phyloP scores from a whole-genome alignment of 1,284 basidiomycete species.

The Ceratobasidium sp. region DNA sequence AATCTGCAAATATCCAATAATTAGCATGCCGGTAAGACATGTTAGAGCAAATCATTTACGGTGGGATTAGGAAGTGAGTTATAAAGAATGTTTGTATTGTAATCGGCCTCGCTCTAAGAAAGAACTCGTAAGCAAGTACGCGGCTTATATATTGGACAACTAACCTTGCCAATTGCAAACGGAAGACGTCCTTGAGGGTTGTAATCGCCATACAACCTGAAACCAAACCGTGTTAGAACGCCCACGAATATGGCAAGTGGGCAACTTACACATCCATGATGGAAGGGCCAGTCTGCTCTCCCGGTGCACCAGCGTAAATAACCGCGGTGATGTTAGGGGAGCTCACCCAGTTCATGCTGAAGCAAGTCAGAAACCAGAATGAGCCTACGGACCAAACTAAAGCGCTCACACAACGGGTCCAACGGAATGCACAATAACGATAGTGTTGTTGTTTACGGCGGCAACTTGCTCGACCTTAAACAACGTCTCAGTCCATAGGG shows the following conservation, averaged over 20 bases:
- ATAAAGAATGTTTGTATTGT: constrained; percentile 44
- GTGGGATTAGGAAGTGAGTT: constrained; percentile 41
- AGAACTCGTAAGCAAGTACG: too few relatives aligned
- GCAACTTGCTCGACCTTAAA: constrained; percentile 50
- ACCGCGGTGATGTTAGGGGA: constrained; percentile 48
- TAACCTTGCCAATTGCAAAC: constrained; percentile 44
- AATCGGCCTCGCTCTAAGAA: constrained; percentile 37
- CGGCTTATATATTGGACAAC: neutral
- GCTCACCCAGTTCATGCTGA: constrained; percentile 46
- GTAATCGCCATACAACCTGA: constrained; percentile 36
- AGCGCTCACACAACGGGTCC: constrained; percentile 51
- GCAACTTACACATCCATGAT: constrained; percentile 41
- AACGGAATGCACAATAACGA: constrained; percentile 54
- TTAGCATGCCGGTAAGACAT: neutral
- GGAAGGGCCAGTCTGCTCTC: constrained; percentile 43
- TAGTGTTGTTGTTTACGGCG: constrained; percentile 54
- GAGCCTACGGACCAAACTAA: neutral
- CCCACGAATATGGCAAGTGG: neutral
- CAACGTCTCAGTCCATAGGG: neutral
- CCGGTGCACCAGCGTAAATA: constrained; percentile 40
- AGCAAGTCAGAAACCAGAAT: neutral
- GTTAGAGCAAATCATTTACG: neutral
- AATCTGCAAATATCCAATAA: neutral
- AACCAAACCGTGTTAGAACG: neutral
- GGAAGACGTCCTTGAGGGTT: constrained; percentile 43